These are phyloP conservation scores for Gastrodia elata DNA, from an alignment of 106 monocot species.

Conservation along the genomic window DNA sequence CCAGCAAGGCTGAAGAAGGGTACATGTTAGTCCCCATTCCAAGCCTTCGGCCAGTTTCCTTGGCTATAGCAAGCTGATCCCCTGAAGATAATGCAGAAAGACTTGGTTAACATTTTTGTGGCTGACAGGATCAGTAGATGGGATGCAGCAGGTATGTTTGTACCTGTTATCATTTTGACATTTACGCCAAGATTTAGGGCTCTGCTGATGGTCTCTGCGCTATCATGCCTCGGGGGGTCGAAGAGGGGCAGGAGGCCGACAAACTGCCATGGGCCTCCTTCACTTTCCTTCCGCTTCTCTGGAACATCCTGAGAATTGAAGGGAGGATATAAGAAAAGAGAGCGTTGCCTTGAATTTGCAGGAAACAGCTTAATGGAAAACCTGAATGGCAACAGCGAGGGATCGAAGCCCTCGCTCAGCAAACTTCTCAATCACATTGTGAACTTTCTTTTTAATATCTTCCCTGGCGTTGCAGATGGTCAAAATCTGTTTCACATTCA, in stretches of 20 bases:
- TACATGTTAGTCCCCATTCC: constrained; percentile 79
- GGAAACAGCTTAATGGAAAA: too few relatives aligned
- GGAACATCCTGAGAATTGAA: constrained; percentile 45
- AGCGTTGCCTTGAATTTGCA: not conserved
- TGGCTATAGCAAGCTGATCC: constrained; percentile 68
- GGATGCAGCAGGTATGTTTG: not conserved
- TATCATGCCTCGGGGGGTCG: constrained; percentile 65
- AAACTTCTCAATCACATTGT: constrained; percentile 40
- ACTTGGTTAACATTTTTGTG: not conserved
- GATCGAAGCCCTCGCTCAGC: constrained; percentile 59
- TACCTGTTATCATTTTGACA: constrained; percentile 70
- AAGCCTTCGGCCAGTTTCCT: constrained; percentile 60
- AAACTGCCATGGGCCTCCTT: constrained; percentile 56
- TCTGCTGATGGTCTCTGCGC: constrained; percentile 47
- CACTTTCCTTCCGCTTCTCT: constrained; percentile 30
- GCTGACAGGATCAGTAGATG: not conserved
- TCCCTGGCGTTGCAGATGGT: constrained; percentile 39
- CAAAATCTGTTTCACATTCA: constrained; percentile 32
- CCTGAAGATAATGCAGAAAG: too few relatives aligned
- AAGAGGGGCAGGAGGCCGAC: constrained; percentile 58
- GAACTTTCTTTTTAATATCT: constrained; percentile 28
- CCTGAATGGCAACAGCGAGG: constrained; percentile 37
- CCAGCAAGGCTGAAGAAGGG: constrained; percentile 48
- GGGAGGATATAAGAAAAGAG: not conserved
- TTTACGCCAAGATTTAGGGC: constrained; percentile 69